A percentile compares a stretch with the other conserved stretches of the same genome.
Conservation (phyloP, 139 green algal genomes). For the Chlorella sorokiniana region DNA sequence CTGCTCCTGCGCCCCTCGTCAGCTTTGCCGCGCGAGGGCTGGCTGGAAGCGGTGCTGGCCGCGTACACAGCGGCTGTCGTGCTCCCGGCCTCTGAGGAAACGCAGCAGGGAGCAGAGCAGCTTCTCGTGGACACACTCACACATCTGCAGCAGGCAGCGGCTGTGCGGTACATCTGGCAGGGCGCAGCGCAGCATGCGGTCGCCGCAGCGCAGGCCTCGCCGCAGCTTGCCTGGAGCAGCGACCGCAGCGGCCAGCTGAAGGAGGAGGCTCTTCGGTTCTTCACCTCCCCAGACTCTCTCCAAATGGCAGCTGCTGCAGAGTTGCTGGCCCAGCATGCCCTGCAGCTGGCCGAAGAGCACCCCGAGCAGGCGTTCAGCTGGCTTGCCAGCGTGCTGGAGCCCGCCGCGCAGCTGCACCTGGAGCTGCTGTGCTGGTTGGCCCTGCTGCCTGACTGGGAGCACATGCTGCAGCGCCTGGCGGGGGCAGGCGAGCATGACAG, state of each 20-base stretch:
- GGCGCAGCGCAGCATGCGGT: background rate
- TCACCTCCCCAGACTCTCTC: slow-evolving; percentile 15
- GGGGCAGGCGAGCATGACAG: background rate
- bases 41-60: slow-evolving; percentile 7
- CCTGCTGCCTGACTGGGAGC: slow-evolving; percentile 24
- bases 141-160: background rate
- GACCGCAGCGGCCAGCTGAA: background rate
- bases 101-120: background rate
- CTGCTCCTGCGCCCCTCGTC: background rate
- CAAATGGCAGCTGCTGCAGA: slow-evolving; percentile 21
- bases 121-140: background rate
- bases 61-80: slow-evolving; percentile 5
- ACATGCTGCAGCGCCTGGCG: background rate
- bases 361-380: background rate
- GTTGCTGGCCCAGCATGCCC: slow-evolving; percentile 6
- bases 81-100: background rate
- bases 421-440: slow-evolving; percentile 15
- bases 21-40: background rate
- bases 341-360: background rate
- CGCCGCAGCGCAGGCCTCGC: background rate
- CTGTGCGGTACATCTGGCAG: background rate
- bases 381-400: background rate
- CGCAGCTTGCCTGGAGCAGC: background rate
- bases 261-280: slow-evolving; percentile 5
- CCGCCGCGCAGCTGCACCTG: background rate